Evolutionary conservation across 2,329 filamentous ascomycete species (phyloP).

Genomic region (Aspergillus hortae): DNA sequence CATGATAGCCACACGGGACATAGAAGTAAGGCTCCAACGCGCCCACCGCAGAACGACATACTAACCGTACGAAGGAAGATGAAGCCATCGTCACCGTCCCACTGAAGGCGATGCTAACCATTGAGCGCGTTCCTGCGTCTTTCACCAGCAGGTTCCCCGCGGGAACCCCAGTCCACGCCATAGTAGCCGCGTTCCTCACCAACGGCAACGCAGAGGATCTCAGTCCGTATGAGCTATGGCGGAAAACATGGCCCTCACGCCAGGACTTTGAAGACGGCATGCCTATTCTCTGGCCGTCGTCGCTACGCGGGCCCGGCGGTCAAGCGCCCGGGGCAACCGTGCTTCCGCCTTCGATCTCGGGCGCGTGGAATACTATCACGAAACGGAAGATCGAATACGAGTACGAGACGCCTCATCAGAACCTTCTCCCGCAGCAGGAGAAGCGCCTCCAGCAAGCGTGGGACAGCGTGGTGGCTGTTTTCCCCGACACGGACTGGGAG

Average conservation of each 20-base stretch:
- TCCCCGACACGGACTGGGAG: slow-evolving; percentile 41
- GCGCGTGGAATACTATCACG: slow-evolving; percentile 30
- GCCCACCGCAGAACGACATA: neutral
- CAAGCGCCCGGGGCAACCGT: slow-evolving; percentile 17
- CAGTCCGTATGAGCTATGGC: slow-evolving; percentile 56
- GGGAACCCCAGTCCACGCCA: slow-evolving; percentile 63
- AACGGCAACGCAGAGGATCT: slow-evolving; percentile 46
- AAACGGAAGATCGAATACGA: slow-evolving; percentile 20
- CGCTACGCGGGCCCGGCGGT: slow-evolving; percentile 35
- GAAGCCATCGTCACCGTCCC: slow-evolving; percentile 65
- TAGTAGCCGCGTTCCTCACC: slow-evolving; percentile 67
- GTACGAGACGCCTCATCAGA: slow-evolving; percentile 33
- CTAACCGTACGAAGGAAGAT: slow-evolving; percentile 44
- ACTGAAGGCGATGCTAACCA: slow-evolving; percentile 59
- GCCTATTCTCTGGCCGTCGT: slow-evolving; percentile 53
- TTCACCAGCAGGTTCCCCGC: slow-evolving; percentile 53
- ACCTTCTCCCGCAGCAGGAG: slow-evolving; percentile 49
- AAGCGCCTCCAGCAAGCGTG: slow-evolving; percentile 52
- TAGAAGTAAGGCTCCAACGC: slow-evolving; percentile 53
- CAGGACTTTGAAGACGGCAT: slow-evolving; percentile 58
- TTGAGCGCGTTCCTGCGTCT: slow-evolving; percentile 55
- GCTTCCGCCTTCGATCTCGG: slow-evolving; percentile 37
- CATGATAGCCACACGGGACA: slow-evolving; percentile 64
- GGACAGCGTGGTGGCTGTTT: slow-evolving; percentile 39
- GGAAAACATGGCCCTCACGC: slow-evolving; percentile 62